Percentiles rank a stretch among this genome's conserved stretches.
Conservation (phyloP, 2,329 filamentous ascomycete genomes). For the Blastomyces gilchristii region DNA sequence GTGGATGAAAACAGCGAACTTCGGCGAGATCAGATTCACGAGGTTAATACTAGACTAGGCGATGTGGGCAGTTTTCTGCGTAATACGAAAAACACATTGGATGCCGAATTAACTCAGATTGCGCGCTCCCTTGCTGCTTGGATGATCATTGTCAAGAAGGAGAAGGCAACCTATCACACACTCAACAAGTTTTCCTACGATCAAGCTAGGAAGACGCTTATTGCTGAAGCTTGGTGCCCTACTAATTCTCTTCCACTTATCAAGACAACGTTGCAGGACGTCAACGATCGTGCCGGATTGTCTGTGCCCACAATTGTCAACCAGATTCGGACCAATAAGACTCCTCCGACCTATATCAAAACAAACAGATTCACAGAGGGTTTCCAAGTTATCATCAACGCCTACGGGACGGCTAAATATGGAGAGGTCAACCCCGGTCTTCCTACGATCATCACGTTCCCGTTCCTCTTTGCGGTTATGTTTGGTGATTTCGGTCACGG, state of each 20-base stretch:
- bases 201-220: slow-evolving; percentile 85
- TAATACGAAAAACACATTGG: slow-evolving; percentile 90
- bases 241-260: slow-evolving; percentile 83
- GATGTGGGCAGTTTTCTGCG: slow-evolving; percentile 86
- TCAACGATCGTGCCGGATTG: slow-evolving; percentile 88
- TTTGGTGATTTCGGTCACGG: slow-evolving; percentile 97
- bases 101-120: slow-evolving; percentile 88
- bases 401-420: slow-evolving; percentile 95
- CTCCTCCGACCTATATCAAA: slow-evolving; percentile 91
- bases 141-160: slow-evolving; percentile 97
- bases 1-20: slow-evolving; percentile 97
- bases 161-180: slow-evolving; percentile 94
- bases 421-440: slow-evolving; percentile 93
- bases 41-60: slow-evolving; percentile 85
- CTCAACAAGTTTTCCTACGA: slow-evolving; percentile 97
- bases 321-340: slow-evolving; percentile 94
- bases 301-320: slow-evolving; percentile 99
- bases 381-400: slow-evolving; percentile 98
- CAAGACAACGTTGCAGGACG: slow-evolving; percentile 87
- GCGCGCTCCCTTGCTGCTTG: slow-evolving; percentile 85
- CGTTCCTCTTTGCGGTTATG: slow-evolving; percentile 99
- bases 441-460: slow-evolving; percentile 92
- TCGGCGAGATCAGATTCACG: slow-evolving; percentile 88
- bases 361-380: slow-evolving; percentile 97
- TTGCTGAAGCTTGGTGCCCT: slow-evolving; percentile 95